phyloP scores from a whole-genome alignment of 2,329 filamentous ascomycete genomes.

The Mollisia scopiformis region DNA sequence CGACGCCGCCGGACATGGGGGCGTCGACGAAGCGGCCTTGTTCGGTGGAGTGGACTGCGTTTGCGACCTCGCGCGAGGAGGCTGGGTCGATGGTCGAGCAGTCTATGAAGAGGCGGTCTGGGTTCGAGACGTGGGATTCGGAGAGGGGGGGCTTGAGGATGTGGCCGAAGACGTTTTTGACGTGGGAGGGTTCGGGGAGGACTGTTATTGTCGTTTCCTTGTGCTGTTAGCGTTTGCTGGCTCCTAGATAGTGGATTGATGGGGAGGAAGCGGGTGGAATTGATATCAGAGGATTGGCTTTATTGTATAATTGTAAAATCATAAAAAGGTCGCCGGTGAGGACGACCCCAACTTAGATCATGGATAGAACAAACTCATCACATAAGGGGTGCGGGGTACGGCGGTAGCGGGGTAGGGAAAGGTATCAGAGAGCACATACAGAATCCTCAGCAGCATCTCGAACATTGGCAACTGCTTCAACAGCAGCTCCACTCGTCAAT shows the following conservation, averaged over 20 bases:
- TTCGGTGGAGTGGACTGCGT: slow-evolving; percentile 65
- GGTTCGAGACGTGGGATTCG: slow-evolving; percentile 47
- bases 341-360: slow-evolving; percentile 37
- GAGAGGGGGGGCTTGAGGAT: slow-evolving; percentile 68
- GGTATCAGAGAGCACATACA: slow-evolving; percentile 51
- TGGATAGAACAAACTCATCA: slow-evolving; percentile 35
- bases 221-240: no score
- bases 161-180: slow-evolving; percentile 77
- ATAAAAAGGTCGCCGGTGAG: slow-evolving; percentile 32
- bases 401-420: background rate
- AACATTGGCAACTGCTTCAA: slow-evolving; percentile 59
- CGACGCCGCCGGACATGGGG: slow-evolving; percentile 95
- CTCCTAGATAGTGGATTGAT: background rate
- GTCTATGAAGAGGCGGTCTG: slow-evolving; percentile 84
- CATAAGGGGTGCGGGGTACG: slow-evolving; percentile 21
- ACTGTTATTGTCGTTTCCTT: slow-evolving; percentile 90
- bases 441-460: slow-evolving; percentile 68
- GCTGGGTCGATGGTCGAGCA: slow-evolving; percentile 94
- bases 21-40: slow-evolving; percentile 87
- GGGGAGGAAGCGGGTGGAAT: background rate
- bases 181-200: slow-evolving; percentile 86
- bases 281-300: slow-evolving; percentile 37
- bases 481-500: slow-evolving; percentile 43
- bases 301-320: slow-evolving; percentile 34
- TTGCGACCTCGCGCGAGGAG: slow-evolving; percentile 78